phyloP scores from a whole-genome alignment of 495 filamentous ascomycete species.

The Lasiosphaeria miniovina region DNA sequence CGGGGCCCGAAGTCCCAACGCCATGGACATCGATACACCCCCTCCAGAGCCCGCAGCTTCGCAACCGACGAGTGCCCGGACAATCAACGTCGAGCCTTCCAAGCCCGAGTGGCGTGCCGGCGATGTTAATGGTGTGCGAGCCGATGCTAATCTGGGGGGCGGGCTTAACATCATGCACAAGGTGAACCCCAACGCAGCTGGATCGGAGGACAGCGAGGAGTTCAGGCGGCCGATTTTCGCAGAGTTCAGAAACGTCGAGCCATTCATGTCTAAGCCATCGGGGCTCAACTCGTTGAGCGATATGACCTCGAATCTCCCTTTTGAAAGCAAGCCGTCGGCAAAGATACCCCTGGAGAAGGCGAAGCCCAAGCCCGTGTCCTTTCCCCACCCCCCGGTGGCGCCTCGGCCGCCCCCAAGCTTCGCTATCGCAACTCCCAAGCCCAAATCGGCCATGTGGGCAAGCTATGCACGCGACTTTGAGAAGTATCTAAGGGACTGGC shows the following conservation, averaged over 20 bases:
- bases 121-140: slow-evolving; percentile 26
- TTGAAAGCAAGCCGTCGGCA: slow-evolving; percentile 60
- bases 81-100: slow-evolving; percentile 45
- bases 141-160: slow-evolving; percentile 15
- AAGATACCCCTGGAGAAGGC: slow-evolving; percentile 37
- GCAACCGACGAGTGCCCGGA: slow-evolving; percentile 34
- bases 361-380: slow-evolving; percentile 40
- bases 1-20: slow-evolving; percentile 38
- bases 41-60: slow-evolving; percentile 24
- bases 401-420: slow-evolving; percentile 43
- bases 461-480: slow-evolving; percentile 62
- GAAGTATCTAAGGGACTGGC: slow-evolving; percentile 68
- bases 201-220: slow-evolving; percentile 45
- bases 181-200: slow-evolving; percentile 20
- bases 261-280: slow-evolving; percentile 50
- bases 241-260: slow-evolving; percentile 64
- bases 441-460: slow-evolving; percentile 50
- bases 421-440: slow-evolving; percentile 34
- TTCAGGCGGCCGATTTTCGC: slow-evolving; percentile 53
- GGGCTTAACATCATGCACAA: slow-evolving; percentile 16
- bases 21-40: slow-evolving; percentile 57
- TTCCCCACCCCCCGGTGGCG: slow-evolving; percentile 63
- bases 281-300: slow-evolving; percentile 65
- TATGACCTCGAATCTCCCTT: slow-evolving; percentile 66
- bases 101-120: slow-evolving; percentile 50